These are phyloP conservation scores for Hygrophila difformis DNA, from an alignment of 257 asterid species.

Conservation along the genomic window DNA sequence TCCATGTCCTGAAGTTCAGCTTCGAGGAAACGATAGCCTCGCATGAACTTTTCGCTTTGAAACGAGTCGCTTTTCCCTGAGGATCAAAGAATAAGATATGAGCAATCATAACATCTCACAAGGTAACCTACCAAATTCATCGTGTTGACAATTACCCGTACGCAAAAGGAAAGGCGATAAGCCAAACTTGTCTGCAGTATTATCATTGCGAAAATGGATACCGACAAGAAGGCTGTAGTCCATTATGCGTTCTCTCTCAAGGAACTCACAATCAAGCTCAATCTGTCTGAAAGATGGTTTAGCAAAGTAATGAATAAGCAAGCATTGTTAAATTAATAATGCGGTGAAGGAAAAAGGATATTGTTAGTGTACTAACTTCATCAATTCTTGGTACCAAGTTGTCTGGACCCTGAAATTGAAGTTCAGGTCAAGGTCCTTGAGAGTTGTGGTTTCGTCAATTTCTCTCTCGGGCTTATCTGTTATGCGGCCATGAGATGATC, in stretches of 20 bases:
- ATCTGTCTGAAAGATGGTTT: slow-evolving; percentile 42
- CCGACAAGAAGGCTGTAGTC: slow-evolving; percentile 86
- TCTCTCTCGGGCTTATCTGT: slow-evolving; percentile 55
- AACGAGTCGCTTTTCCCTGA: slow-evolving; percentile 68
- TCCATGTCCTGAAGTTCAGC: slow-evolving; percentile 97
- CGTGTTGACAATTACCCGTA: slow-evolving; percentile 38
- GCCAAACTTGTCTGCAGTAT: slow-evolving; percentile 41
- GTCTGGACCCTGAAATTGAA: slow-evolving; percentile 48
- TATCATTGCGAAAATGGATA: slow-evolving; percentile 66
- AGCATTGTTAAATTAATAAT: neutral
- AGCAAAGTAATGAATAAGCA: slow-evolving; percentile 5
- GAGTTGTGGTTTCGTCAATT: slow-evolving; percentile 76
- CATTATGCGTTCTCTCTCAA: slow-evolving; percentile 80
- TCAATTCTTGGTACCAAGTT: slow-evolving; percentile 61
- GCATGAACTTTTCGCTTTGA: slow-evolving; percentile 80
- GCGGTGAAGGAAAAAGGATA: no score
- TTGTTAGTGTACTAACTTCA: slow-evolving; percentile 45
- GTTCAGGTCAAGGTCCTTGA: slow-evolving; percentile 77
- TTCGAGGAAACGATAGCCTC: slow-evolving; percentile 94
- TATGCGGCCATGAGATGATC: slow-evolving; percentile 78
- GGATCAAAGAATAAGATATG: slow-evolving; percentile 15
- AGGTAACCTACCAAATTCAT: neutral
- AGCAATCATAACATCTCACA: slow-evolving; percentile 11
- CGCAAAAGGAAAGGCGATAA: slow-evolving; percentile 77
- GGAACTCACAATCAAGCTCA: slow-evolving; percentile 66